Base-by-base conservation (phyloP, 2,329 filamentous ascomycete genomes). In the Didymella pomorum region DNA sequence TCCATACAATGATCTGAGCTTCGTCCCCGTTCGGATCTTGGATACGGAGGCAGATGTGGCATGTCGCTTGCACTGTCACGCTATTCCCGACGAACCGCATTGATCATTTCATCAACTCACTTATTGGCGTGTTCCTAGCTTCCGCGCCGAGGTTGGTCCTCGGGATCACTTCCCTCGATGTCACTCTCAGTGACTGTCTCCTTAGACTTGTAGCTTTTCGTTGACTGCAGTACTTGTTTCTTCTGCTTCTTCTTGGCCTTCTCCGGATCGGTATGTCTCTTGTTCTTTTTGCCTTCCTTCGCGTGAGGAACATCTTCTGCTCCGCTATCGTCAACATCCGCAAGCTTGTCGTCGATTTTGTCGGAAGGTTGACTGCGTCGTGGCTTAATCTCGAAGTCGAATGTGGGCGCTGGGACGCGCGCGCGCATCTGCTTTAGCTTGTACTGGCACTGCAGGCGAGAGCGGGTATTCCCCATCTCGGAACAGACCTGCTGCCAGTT, bases 401-500 rank as follows among this genome's bases (percentile, higher is more conserved):
- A 55, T 8, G 35, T 35, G 23, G 61, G 56, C 18, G 64, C 53
- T 16, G 47, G 28, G 2, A 49, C 31, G 18, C 66, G 60, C 21
- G 45, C 58, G 42, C 51, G 53, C 62, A 68, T 56, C 4, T 46
- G 49, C 18, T 84, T 85, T 87, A 88, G 92, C 70, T 93, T 92
- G 25, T 81, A 81, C 25, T 83, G 80, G 70, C 89, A 92, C 71
- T 91, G 89, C 23, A 90, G 81, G 3, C 87, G 83, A 60, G 84
- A 89, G 43, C 90, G 82, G 9, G 80, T 86, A 46, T 81, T 79
- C 14, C 78, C 81, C 84, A 93, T 87, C 52, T 81, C 81, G 58
- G 85, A 78, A 64, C 87, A 88, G 23, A 93, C 85, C 9, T 80
- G 73, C 48, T 83, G 79, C 89, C 89, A 93, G 66, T 89, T 85